A percentile compares a stretch with the other conserved stretches of the same genome.
Evolutionary conservation across 305 asterid genomes (phyloP).

Genomic region (Caryopteris hybrid): DNA sequence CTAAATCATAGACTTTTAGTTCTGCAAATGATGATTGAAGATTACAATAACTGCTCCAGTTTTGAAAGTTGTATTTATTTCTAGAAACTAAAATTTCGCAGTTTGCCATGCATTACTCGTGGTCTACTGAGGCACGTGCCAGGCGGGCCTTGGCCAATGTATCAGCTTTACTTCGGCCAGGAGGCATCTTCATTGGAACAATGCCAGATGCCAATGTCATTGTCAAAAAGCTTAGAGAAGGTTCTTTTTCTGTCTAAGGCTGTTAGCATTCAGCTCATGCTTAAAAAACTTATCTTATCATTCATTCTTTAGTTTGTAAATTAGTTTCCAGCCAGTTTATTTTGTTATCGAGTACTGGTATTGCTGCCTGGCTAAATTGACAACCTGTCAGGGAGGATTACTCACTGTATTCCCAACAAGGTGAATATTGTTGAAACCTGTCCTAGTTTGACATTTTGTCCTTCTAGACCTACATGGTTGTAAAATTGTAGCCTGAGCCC

Average conservation of each 20-base stretch:
- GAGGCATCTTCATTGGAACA: conserved; percentile 92
- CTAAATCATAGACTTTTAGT: not conserved
- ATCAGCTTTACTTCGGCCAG: conserved; percentile 97
- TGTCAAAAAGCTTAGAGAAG: conserved; percentile 88
- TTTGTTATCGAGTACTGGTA: not conserved
- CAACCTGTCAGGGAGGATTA: not conserved
- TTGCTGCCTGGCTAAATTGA: not conserved
- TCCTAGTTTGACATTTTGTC: not conserved
- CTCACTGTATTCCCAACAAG: not conserved
- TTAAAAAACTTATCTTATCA: not conserved
- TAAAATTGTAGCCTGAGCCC: not conserved
- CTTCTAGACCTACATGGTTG: not conserved
- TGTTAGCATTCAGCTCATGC: conserved; percentile 3
- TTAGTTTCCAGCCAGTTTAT: not conserved
- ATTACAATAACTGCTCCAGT: not conserved
- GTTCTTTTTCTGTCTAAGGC: conserved; percentile 30
- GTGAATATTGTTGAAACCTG: not conserved
- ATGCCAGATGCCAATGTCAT: conserved; percentile 99
- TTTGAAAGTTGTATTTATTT: conserved; percentile 8
- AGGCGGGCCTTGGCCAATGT: conserved; percentile 91
- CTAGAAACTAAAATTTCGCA: conserved; percentile 34
- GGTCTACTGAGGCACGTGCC: conserved; percentile 99
- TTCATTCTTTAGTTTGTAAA: not conserved
- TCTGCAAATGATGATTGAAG: not conserved
- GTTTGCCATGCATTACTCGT: conserved; percentile 99